Conservation (phyloP, 768 basidiomycete genomes). For the Mycena metata region DNA sequence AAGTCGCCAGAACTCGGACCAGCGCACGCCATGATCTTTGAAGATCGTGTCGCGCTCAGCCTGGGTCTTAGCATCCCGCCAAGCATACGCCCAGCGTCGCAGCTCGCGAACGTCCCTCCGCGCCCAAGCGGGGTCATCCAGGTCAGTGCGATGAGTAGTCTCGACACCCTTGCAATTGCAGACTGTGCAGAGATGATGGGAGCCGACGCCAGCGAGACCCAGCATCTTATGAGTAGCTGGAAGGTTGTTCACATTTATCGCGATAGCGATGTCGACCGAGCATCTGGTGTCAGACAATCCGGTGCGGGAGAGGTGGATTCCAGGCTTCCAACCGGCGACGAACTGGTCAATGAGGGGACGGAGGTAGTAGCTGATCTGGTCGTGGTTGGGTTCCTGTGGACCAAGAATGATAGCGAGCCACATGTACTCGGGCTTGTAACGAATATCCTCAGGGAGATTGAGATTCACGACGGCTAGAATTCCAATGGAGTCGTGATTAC, state of each 20-base stretch:
- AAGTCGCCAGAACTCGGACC: constrained; percentile 45
- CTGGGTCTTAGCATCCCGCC: constrained; percentile 27
- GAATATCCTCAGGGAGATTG: constrained; percentile 48
- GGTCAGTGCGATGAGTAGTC: constrained; percentile 31
- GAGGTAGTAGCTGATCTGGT: constrained; percentile 45
- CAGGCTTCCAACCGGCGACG: constrained; percentile 33
- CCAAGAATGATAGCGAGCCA: constrained; percentile 49
- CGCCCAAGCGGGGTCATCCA: constrained; percentile 34
- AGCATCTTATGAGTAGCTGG: constrained; percentile 43
- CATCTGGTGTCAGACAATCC: constrained; percentile 16
- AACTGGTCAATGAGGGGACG: constrained; percentile 46
- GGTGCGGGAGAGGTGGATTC: constrained; percentile 33
- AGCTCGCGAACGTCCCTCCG: constrained; percentile 27
- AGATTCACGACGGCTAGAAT: constrained; percentile 44
- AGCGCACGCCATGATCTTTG: constrained; percentile 40
- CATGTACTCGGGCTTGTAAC: constrained; percentile 51
- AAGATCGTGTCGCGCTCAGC: constrained; percentile 36
- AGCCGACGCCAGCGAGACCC: constrained; percentile 39
- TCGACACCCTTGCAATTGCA: constrained; percentile 41
- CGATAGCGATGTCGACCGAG: constrained; percentile 18
- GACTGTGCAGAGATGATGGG: constrained; percentile 44
- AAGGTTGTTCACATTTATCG: constrained; percentile 46
- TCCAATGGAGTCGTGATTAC: constrained; percentile 41
- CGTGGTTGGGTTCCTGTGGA: constrained; percentile 43
- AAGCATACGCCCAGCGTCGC: constrained; percentile 30